Base-by-base conservation (phyloP, 768 basidiomycete genomes). In the Dioszegia hungarica region DNA sequence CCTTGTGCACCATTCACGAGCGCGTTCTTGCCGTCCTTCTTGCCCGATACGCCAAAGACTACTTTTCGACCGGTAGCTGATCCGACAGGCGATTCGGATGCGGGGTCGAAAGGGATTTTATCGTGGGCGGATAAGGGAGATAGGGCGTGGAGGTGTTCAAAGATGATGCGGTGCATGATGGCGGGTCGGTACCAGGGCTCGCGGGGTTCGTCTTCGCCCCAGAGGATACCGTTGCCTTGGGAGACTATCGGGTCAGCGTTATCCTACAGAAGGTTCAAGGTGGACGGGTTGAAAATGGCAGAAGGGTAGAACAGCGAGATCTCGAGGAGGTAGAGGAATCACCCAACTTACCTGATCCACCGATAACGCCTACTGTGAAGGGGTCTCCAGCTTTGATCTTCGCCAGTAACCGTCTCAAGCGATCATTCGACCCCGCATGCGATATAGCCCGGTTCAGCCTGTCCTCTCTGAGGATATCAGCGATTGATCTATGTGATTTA, bases 1-100 rank as follows among this genome's bases (percentile, higher is more conserved):
- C 73, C 73, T 46, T 68, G 66, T 4, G 73, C 73, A 14, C 73
- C 73, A 49, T 70, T 74, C 15, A 72, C 38, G 19, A 71, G 70
- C 15, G 55, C 50, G 43, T 74, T 71, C 51, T 56, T 64, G 4
- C 58, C 62, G 10, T 60, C 54, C 19, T 40, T 51, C 40, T 48
- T 55, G 8, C 65, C 66, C 10, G 47, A 43, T n/a, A 4, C 24
- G 6, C 36, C 49, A 17, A 38, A 51, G 12, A 38, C 36, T n/a
- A 24, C 49, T 12, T 39, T 12, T 27, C 38, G 29, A 12, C 62
- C 54, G 5, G 50, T 41, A 1, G 46, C 44, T 1, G 43, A 25
- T 10, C 62, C 68, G n/a, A 41, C 45, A 2, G 54, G 28, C 22
- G 46, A 34, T 12, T 5, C 4, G 8, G 36, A 9, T 24, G 8